These are phyloP conservation scores for Fusarium cicatricum DNA, from an alignment of 2,329 filamentous ascomycete species.

Conservation along the genomic window DNA sequence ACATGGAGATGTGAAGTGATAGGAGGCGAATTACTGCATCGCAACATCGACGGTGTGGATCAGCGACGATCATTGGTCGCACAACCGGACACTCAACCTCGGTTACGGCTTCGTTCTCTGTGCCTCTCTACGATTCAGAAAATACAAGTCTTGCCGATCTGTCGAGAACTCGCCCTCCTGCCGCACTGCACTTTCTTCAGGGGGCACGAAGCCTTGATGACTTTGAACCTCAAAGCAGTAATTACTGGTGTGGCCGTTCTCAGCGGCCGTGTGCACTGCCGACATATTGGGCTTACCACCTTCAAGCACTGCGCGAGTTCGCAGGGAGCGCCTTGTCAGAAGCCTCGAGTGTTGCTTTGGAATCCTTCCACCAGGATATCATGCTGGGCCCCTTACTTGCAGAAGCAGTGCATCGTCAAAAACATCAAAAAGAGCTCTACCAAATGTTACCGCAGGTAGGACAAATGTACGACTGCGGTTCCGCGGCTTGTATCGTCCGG, in stretches of 20 bases:
- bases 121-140: background rate
- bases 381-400: constrained; percentile 2
- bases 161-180: background rate
- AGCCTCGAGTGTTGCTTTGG: too few relatives aligned
- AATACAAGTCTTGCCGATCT: background rate
- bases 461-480: background rate
- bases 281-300: too few relatives aligned
- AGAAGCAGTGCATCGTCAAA: background rate
- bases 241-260: background rate
- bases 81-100: constrained; percentile 20
- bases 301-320: background rate
- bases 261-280: background rate
- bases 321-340: constrained; percentile 11
- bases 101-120: constrained; percentile 10
- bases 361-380: too few relatives aligned
- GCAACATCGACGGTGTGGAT: constrained; percentile 8
- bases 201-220: background rate
- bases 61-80: constrained; percentile 6
- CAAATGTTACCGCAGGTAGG: background rate
- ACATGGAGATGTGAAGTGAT: constrained; percentile 14
- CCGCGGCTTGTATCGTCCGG: constrained; percentile 1
- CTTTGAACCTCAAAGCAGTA: background rate
- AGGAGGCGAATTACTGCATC: constrained; percentile 5
- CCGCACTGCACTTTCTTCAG: background rate
- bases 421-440: background rate